Evolutionary conservation across 192 early-diverging fungal species (phyloP).

Genomic region (Backusella tuberculispora): DNA sequence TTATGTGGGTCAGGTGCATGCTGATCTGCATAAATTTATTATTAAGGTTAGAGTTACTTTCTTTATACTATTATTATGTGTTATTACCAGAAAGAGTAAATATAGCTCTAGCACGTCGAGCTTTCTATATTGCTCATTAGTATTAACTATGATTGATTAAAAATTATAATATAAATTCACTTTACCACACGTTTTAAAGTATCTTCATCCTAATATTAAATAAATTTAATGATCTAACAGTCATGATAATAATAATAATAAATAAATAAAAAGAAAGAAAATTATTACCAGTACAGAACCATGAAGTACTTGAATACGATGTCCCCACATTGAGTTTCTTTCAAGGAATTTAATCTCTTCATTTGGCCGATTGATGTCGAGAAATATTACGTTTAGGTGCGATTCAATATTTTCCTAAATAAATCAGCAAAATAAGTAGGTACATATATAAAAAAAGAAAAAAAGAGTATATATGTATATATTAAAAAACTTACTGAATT

Average conservation of each 20-base stretch:
- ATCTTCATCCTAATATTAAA: slow-evolving; percentile 6
- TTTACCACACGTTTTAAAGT: slow-evolving; percentile 21
- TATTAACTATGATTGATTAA: background rate
- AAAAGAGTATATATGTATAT: background rate
- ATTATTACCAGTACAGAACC: slow-evolving; percentile 31
- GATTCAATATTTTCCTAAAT: slow-evolving; percentile 6
- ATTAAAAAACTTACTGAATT: slow-evolving; percentile 32
- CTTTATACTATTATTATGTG: background rate
- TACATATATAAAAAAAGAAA: background rate
- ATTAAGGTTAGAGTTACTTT: background rate
- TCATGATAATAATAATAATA: background rate
- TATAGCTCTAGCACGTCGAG: slow-evolving; percentile 44
- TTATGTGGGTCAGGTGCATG: slow-evolving; percentile 46
- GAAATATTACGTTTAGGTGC: slow-evolving; percentile 45
- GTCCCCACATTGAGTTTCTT: slow-evolving; percentile 39
- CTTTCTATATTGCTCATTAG: slow-evolving; percentile 28
- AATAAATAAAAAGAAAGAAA: background rate
- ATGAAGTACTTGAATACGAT: slow-evolving; percentile 32
- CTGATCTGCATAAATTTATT: slow-evolving; percentile 41
- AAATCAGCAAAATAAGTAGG: background rate
- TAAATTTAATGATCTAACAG: background rate
- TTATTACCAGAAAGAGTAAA: slow-evolving; percentile 48
- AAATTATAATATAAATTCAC: background rate
- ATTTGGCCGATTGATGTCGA: slow-evolving; percentile 43
- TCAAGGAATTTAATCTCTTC: slow-evolving; percentile 46